Conservation (phyloP, 495 filamentous ascomycete species). For the Talaromyces wortmannii region DNA sequence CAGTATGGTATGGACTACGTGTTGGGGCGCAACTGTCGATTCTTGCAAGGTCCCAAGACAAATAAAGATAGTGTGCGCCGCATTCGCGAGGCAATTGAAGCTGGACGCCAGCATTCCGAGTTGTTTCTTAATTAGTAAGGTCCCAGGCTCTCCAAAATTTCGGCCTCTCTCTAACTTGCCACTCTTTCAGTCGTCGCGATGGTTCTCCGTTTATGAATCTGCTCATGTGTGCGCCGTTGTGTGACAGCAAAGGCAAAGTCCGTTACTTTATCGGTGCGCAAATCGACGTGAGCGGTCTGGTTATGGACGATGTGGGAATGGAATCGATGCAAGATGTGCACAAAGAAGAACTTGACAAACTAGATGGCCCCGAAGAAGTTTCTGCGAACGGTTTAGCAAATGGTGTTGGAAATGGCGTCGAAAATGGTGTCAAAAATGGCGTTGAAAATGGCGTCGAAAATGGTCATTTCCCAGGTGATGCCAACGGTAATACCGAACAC, state of each 20-base stretch:
- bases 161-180: neutral
- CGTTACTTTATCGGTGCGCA: constrained; percentile 58
- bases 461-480: too few species aligned
- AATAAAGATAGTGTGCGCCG: constrained; percentile 42
- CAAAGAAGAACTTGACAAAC: constrained; percentile 10
- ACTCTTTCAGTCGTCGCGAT: constrained; percentile 41
- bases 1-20: constrained; percentile 54
- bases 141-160: neutral
- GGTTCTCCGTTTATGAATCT: constrained; percentile 62
- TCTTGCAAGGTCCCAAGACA: constrained; percentile 54
- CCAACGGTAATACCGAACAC: neutral
- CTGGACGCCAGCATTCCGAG: constrained; percentile 58
- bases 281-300: constrained; percentile 50
- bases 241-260: constrained; percentile 52
- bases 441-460: neutral
- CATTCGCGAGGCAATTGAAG: constrained; percentile 47
- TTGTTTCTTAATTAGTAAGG: constrained; percentile 62
- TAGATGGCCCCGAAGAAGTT: too few species aligned
- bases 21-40: constrained; percentile 56
- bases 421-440: neutral
- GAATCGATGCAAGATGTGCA: constrained; percentile 45
- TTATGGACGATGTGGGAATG: constrained; percentile 50
- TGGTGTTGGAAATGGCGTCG: too few species aligned
- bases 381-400: too few species aligned
- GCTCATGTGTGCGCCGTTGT: constrained; percentile 54